A percentile compares a stretch with the other conserved stretches of the same genome.
phyloP scores from a whole-genome alignment of 345 rosid species.

The Dovyalis caffra region DNA sequence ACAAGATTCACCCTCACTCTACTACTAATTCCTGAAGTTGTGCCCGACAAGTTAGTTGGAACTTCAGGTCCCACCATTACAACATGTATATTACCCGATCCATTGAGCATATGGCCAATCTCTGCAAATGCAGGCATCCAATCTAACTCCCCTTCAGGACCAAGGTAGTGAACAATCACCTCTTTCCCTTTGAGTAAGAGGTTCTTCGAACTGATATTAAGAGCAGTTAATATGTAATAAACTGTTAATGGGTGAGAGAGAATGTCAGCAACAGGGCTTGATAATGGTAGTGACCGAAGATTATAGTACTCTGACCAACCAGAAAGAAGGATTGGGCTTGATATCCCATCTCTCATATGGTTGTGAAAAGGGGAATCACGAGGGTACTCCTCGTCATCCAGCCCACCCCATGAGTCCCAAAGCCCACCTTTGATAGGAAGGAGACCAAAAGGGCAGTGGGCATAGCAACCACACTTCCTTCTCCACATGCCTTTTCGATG shows the following conservation, averaged over 20 bases:
- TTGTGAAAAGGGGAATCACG: conserved; percentile 42
- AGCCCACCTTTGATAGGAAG: conserved; percentile 44
- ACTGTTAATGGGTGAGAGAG: conserved; percentile 50
- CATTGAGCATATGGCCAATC: conserved; percentile 42
- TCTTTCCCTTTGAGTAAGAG: conserved; percentile 44
- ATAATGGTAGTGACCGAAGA: conserved; percentile 42
- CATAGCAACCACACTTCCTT: conserved; percentile 53
- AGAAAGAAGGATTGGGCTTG: conserved; percentile 44
- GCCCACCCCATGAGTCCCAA: conserved; percentile 57
- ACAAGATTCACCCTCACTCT: conserved; percentile 44
- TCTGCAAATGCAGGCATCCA: conserved; percentile 50
- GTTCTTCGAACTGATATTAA: conserved; percentile 47
- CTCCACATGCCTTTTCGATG: conserved; percentile 71
- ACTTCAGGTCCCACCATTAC: conserved; percentile 52
- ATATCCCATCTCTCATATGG: conserved; percentile 24
- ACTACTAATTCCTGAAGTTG: conserved; percentile 45
- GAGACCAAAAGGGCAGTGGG: conserved; percentile 49
- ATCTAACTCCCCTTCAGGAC: conserved; percentile 46
- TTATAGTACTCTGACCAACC: conserved; percentile 58
- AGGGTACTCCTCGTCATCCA: conserved; percentile 45
- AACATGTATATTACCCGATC: conserved; percentile 39
- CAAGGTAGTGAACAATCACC: conserved; percentile 43
- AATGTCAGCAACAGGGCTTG: conserved; percentile 56
- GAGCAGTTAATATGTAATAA: conserved; percentile 50
- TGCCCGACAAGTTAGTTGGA: conserved; percentile 41